Evolutionary conservation across 1,139 yeast species (phyloP), one percentile per base, ranked within the genome.

Genomic region (Taiozyma onychis): DNA sequence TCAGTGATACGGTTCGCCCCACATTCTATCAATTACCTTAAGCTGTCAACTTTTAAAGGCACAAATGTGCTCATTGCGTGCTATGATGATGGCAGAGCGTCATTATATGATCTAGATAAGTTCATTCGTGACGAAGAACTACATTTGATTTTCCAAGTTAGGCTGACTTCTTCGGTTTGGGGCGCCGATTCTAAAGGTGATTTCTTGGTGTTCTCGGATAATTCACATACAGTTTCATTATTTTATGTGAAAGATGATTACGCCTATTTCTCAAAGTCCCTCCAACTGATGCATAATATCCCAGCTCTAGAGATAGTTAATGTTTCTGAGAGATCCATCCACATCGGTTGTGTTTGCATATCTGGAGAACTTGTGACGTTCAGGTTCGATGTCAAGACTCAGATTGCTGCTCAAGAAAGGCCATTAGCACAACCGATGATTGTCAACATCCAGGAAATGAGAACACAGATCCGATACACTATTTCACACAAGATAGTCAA

Each of bases 91-190:
- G 88, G 88, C 0, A 63, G 76, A 18, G 66, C 80, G 1, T 56
- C 76, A 52, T 58, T 83, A 0, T 82, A 78, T 72, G 63, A 66
- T 37, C 58, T 72, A 8, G 68, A 67, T 16, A 0, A 62, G 48
- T n/a, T 42, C 62, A 3, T 28, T 41, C 37, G 32, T 10, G 27
- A 41, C 34, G 41, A 44, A 8, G 22, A 14, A 37, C 27, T 39
- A 43, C 11, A 54, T 10, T 75, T 83, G 0, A 73, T 69, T 47
- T 67, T 69, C 45, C 66, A 65, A 22, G 48, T 82, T 7, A 68
- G 69, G 35, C 56, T 75, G 50, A 48, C 68, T 34, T 65, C 78
- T 1, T 81, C 88, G 0, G 79, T 77, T 0, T 85, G 93, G 93
- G 90, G 90, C 0, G 61, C 82, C 22, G 88, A 81, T 57, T 65